Evolutionary conservation across 495 filamentous ascomycete genomes (phyloP), one percentile per base, ranked within the genome.

Genomic region (Thozetella sp.): DNA sequence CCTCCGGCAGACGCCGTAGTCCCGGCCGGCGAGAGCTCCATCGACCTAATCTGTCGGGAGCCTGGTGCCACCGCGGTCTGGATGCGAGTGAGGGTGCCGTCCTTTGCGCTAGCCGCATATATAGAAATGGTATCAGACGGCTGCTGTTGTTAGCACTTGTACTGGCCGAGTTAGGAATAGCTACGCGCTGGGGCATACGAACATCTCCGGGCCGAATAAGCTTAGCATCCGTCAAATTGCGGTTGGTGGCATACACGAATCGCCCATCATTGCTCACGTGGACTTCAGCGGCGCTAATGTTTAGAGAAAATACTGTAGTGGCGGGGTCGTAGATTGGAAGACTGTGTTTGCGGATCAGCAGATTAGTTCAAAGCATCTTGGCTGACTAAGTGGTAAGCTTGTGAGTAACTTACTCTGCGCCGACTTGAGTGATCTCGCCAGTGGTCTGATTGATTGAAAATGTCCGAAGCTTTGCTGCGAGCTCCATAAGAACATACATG

Each of bases 211-310:
- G 9, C 20, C 20, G 43, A 20, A 48, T 48, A 4, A 48, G 43
- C 43, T 10, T 20, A n/a, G 43, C 43, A 48, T 9, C 43, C 4
- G 43, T 48, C 43, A 48, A 20, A n/a, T 48, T 48, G 9, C 43
- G 43, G 43, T 48, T 48, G 11, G 43, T 48, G 43, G 43, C 43
- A 20, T 48, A 48, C 10, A 48, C 43, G n/a, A 48, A 48, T n/a
- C 43, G 43, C 11, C 43, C 43, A n/a, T 48, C 43, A 48, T 48
- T 48, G 43, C 43, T 48, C 11, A 48, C 43, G 20, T 48, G 43
- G n/a, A 48, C n/a, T n/a, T 48, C 43, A 3, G 43, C 43, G 12
- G 43, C 43, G 43, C 43, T 48, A n/a, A 48, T 48, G n/a, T 48
- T 48, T n/a, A 48, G 43, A n/a, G 43, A 48, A n/a, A 48, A 48